Conservation (phyloP, 2,329 filamentous ascomycete species). For the Aspergillus pseudoviridinutans region DNA sequence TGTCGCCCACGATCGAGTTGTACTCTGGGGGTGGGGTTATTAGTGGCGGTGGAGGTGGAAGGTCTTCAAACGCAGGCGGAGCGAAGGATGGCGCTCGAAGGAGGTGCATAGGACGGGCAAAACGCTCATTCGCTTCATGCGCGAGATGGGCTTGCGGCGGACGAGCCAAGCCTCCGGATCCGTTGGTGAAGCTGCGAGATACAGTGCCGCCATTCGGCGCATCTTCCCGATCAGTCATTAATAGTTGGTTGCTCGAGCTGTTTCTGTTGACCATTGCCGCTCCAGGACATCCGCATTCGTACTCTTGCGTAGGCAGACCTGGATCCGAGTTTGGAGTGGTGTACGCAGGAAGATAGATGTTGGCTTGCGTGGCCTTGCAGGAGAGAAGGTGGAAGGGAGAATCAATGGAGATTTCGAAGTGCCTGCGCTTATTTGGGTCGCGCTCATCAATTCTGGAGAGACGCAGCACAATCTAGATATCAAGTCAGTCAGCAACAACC, state of each 20-base stretch:
- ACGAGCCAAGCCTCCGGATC: conserved; percentile 39
- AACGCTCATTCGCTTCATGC: conserved; percentile 42
- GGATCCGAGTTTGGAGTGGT: conserved; percentile 52
- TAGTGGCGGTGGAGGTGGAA: conserved; percentile 68
- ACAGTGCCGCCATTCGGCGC: conserved; percentile 19
- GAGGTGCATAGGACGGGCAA: conserved; percentile 73
- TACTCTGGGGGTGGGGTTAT: conserved; percentile 83
- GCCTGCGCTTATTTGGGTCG: conserved; percentile 73
- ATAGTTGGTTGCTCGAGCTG: conserved; percentile 20
- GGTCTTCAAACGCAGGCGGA: conserved; percentile 80
- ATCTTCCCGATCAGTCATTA: conserved; percentile 27
- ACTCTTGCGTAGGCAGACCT: conserved; percentile 53
- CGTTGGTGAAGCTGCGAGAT: conserved; percentile 37
- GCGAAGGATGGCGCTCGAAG: conserved; percentile 81
- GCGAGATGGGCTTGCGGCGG: conserved; percentile 49
- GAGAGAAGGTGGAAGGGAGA: conserved; percentile 91
- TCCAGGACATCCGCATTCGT: conserved; percentile 63
- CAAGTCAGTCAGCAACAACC: conserved; percentile 10
- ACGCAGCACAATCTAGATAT: conserved; percentile 75
- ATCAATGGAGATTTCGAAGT: conserved; percentile 96
- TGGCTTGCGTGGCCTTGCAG: conserved; percentile 87
- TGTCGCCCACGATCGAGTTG: conserved; percentile 68
- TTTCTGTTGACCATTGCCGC: conserved; percentile 48
- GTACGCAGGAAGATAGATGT: conserved; percentile 81
- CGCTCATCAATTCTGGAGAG: conserved; percentile 78